Evolutionary conservation across 306 rosid genomes (phyloP), one percentile per base, ranked within the genome.

Genomic region (Cucurbita argyrosperma): DNA sequence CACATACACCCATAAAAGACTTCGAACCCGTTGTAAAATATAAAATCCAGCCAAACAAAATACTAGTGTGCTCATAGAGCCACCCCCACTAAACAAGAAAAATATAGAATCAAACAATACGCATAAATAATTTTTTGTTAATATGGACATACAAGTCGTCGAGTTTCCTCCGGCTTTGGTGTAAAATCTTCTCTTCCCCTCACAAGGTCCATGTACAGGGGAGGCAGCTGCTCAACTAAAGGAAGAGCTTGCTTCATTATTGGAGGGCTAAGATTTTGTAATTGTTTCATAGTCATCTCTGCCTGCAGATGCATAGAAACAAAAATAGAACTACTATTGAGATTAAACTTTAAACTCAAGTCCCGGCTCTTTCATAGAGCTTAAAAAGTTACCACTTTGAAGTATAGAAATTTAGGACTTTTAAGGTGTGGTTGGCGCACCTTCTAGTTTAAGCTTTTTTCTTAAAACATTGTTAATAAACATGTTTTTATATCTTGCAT

Each of bases 221-320:
- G 98, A 74, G 96, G 97, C 55, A 94, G 92, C 80, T 94, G 98
- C 89, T 89, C 97, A 78, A 94, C 90, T 74, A 94, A 83, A 78
- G 98, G 98, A 82, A 91, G 85, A 84, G 88, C 95, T 88, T 94
- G 98, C 89, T 90, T 94, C 97, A 94, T 79, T 76, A 94, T 84
- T 74, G 97, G 90, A 78, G 98, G 97, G 88, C 96, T 87, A 76
- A 90, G 90, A 77, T 80, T 94, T 84, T 77, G 92, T 61, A 90
- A 71, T 74, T 89, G 94, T 83, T 85, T 88, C 78, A 94, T 70
- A 62, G 98, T 94, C 87, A 94, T 88, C 88, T 89, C 96, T 21
- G 97, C 97, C 97, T 94, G 97, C 87, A 88, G 74, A 49, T 47
- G 58, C 57, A 71, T 52, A 66, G 78, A 73, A 75, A 70, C 68